phyloP scores from a whole-genome alignment of 129 eudicot genomes.

The Flaveria brownii region DNA sequence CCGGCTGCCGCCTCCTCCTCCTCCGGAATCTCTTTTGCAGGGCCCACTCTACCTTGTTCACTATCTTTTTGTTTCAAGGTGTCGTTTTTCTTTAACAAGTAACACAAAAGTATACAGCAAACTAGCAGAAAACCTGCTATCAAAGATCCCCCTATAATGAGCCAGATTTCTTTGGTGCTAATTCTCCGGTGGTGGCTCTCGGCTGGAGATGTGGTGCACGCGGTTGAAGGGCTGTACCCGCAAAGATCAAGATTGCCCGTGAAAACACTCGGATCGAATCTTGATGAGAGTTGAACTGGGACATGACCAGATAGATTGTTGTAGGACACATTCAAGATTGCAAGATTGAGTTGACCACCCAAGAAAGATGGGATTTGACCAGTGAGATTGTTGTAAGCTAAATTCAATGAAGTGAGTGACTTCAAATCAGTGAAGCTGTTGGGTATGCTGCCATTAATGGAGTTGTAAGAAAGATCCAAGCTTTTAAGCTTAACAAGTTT shows the following conservation, averaged over 20 bases:
- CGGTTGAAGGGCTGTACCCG: slow-evolving; percentile 59
- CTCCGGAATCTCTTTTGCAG: slow-evolving; percentile 47
- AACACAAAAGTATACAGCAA: slow-evolving; percentile 61
- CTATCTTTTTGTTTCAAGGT: slow-evolving; percentile 38
- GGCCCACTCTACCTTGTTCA: slow-evolving; percentile 39
- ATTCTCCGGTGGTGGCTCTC: slow-evolving; percentile 34
- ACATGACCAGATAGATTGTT: slow-evolving; percentile 74
- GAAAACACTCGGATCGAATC: slow-evolving; percentile 65
- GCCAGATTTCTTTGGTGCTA: slow-evolving; percentile 54
- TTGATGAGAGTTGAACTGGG: slow-evolving; percentile 52
- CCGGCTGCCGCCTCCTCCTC: slow-evolving; percentile 18
- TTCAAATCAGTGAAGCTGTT: slow-evolving; percentile 44
- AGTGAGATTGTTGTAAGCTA: slow-evolving; percentile 56
- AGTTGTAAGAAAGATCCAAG: slow-evolving; percentile 62
- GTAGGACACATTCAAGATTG: slow-evolving; percentile 72
- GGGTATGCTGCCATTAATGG: slow-evolving; percentile 66
- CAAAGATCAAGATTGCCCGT: slow-evolving; percentile 71
- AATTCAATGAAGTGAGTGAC: slow-evolving; percentile 42
- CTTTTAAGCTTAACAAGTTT: slow-evolving; percentile 50
- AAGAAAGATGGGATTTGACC: slow-evolving; percentile 69
- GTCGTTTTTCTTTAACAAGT: slow-evolving; percentile 50
- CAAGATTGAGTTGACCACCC: slow-evolving; percentile 53
- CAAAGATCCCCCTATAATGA: slow-evolving; percentile 64
- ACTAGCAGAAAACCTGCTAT: slow-evolving; percentile 49
- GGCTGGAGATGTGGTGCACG: slow-evolving; percentile 44